Conservation (phyloP, 768 basidiomycete species). For the Daedaleopsis nitida region DNA sequence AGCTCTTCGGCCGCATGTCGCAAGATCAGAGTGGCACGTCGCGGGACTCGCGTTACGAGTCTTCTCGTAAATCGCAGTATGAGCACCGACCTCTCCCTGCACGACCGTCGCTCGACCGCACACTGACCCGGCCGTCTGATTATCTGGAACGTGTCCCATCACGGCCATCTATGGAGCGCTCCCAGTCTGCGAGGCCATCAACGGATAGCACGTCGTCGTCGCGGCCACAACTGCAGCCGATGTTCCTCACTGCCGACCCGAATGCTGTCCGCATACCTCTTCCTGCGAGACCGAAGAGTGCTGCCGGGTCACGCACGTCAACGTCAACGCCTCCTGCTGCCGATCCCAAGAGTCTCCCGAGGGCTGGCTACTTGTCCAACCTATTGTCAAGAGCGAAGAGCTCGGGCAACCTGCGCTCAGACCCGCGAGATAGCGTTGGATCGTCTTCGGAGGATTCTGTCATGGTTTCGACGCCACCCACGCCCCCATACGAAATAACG, state of each 20-base stretch:
- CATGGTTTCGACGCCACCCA: conserved; percentile 62
- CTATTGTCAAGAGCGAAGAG: conserved; percentile 22
- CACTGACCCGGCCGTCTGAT: conserved; percentile 10
- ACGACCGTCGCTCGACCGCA: conserved; percentile 7
- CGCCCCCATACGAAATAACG: conserved; percentile 33
- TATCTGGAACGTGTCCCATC: conserved; percentile 8
- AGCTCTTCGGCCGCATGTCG: conserved; percentile 10
- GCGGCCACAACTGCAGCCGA: conserved; percentile 13
- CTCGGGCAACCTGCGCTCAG: conserved; percentile 24
- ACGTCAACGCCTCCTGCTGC: conserved; percentile 16
- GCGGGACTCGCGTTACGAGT: conserved; percentile 4
- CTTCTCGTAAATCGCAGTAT: background rate
- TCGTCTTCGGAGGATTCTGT: conserved; percentile 73
- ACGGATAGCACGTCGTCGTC: conserved; percentile 15
- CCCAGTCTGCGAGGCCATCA: conserved; percentile 4
- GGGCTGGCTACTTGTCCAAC: conserved; percentile 45
- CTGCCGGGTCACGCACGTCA: conserved; percentile 2
- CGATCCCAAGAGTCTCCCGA: conserved; percentile 22
- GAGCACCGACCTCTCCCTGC: conserved; percentile 16
- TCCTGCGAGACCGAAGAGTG: conserved; percentile 17
- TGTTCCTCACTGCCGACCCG: conserved; percentile 20
- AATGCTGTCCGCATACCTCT: conserved; percentile 16
- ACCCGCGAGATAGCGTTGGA: conserved; percentile 59
- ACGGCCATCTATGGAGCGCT: conserved; percentile 10
- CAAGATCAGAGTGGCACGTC: conserved; percentile 5